Evolutionary conservation across 1,284 basidiomycete genomes (phyloP), one percentile per base, ranked within the genome.

Genomic region (Cystobasidium sp.): DNA sequence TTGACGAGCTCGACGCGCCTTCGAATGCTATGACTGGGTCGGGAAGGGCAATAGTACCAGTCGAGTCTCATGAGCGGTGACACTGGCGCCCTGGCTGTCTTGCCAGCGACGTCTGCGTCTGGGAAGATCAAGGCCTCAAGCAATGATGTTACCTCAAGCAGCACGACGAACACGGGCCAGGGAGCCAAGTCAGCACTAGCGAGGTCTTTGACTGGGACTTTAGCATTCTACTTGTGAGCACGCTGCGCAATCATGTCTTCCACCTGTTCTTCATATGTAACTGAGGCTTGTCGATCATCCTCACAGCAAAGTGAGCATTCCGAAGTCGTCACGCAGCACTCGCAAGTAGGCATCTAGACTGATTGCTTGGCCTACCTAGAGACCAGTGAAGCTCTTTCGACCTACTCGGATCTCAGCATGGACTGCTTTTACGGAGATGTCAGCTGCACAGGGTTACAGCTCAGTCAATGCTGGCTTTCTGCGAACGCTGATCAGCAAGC

Each of bases 171-270:
- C 3, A 61, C 55, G 12, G 69, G 61, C 1, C 56, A 71, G 41
- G 51, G 49, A 14, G 69, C 69, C 20, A 71, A 71, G 41, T 71
- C 69, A 7, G 70, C 70, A 3, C 37, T 73, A 9, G 70, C 70
- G 12, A 46, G 70, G 12, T 64, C 59, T 16, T 44, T 73, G 4
- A 73, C 70, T 31, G 70, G 70, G 18, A 66, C 70, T 16, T 24
- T 73, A 24, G 70, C 70, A 24, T 73, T 73, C 70, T 73, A 73
- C 52, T 73, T 73, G 66, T 68, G 39, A 8, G 66, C 37, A 9
- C 66, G 16, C 2, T 31, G 5, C 31, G 31, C 1, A 1, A 31
- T 31, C 31, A 20, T 24, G 12, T 22, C 8, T 12, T 44, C 9
- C 10, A 22, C 10, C 16, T 43, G 24, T 12, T 41, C 44, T 10